Conservation (phyloP, 352 stramenopile species). For the Phytopythium delawarense region DNA sequence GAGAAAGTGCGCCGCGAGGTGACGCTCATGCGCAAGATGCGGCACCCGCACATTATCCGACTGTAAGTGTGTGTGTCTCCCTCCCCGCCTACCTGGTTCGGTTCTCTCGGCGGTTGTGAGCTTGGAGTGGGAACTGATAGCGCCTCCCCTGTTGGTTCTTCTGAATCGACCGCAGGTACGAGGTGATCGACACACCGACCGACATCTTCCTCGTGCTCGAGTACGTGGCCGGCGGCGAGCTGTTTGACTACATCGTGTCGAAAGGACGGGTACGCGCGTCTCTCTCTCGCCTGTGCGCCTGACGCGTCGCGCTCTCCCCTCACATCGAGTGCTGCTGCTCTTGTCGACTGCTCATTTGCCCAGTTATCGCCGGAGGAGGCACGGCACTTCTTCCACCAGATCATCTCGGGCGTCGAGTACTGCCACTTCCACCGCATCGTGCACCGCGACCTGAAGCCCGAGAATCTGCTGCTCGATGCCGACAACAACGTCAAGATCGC, state of each 20-base stretch:
- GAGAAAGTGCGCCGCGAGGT: conserved; percentile 99
- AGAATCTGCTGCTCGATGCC: conserved; percentile 96
- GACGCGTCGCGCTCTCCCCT: neutral
- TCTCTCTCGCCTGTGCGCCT: neutral
- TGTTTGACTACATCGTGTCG: conserved; percentile 99
- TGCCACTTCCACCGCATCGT: conserved; percentile 99
- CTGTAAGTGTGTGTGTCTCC: conserved; percentile 70
- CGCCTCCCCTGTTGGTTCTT: neutral
- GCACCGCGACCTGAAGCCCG: conserved; percentile 97
- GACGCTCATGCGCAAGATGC: conserved; percentile 98
- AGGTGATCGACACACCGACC: conserved; percentile 98
- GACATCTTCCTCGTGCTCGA: conserved; percentile 97
- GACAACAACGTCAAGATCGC: conserved; percentile 99
- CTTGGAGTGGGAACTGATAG: neutral
- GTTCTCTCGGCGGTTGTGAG: neutral
- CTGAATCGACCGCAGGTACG: conserved; percentile 59
- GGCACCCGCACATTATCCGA: conserved; percentile 99
- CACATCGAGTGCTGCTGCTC: neutral
- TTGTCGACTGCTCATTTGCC: neutral
- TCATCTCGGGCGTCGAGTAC: conserved; percentile 98
- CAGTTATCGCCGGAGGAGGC: conserved; percentile 96
- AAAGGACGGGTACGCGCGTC: conserved; percentile 75
- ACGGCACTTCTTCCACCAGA: conserved; percentile 98
- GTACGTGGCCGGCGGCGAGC: conserved; percentile 91
- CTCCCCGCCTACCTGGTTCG: neutral